Conservation (phyloP, 2,329 filamentous ascomycete genomes). For the Escovopsis sp. region DNA sequence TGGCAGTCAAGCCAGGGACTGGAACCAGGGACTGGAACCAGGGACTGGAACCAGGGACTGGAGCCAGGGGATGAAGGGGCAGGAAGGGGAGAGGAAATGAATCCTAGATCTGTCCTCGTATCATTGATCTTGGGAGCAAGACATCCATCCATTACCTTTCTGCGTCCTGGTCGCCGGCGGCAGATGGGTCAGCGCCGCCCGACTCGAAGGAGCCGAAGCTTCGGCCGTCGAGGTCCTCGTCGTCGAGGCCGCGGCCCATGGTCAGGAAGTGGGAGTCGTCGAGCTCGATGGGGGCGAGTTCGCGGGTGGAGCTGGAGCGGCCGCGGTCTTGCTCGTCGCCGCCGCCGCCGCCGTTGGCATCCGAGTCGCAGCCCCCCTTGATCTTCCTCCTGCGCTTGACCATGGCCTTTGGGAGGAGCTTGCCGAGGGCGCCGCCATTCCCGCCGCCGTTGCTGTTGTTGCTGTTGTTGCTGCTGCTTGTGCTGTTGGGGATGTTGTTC, state of each 20-base stretch:
- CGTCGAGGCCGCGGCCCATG: slow-evolving; percentile 16
- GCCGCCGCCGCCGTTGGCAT: slow-evolving; percentile 11
- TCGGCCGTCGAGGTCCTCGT: slow-evolving; percentile 17
- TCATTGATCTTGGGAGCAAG: too few relatives aligned
- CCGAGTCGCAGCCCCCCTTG: slow-evolving; percentile 23
- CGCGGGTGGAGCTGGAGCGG: slow-evolving; percentile 23
- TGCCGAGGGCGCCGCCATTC: slow-evolving; percentile 25
- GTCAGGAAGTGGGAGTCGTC: slow-evolving; percentile 16
- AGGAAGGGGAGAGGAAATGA: neutral
- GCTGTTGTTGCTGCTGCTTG: slow-evolving; percentile 1
- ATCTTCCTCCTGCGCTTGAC: slow-evolving; percentile 34
- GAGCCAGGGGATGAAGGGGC: too few relatives aligned
- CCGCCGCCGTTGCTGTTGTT: slow-evolving; percentile 4
- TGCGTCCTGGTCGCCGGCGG: slow-evolving; percentile 14
- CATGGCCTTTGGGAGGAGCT: slow-evolving; percentile 35
- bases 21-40: too few relatives aligned
- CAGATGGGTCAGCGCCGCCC: slow-evolving; percentile 20
- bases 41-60: too few relatives aligned
- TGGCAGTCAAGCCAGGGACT: too few relatives aligned
- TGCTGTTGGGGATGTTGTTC: slow-evolving; percentile 15
- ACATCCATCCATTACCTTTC: slow-evolving; percentile 6
- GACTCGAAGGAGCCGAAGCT: slow-evolving; percentile 21
- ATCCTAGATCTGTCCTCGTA: too few relatives aligned
- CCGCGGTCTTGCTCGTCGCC: slow-evolving; percentile 13
- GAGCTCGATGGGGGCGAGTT: slow-evolving; percentile 18